Conservation (phyloP, 495 filamentous ascomycete genomes). For the Aspergillus kassunensis region DNA sequence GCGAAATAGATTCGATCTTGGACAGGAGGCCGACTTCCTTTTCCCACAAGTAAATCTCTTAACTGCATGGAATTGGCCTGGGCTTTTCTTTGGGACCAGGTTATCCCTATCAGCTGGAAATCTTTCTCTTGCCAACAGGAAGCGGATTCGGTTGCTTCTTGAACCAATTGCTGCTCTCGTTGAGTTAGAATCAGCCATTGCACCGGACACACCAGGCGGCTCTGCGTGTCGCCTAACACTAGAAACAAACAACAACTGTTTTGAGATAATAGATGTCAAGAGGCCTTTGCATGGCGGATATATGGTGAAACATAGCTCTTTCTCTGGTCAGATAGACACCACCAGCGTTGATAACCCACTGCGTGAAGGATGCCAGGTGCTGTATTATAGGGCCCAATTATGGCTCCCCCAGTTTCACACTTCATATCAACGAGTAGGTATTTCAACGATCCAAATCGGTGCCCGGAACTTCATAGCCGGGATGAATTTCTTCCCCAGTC, state of each 20-base stretch:
- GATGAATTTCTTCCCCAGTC: background rate
- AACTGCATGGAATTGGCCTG: slow-evolving; percentile 8
- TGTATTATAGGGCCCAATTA: slow-evolving; percentile 5
- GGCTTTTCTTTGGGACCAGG: slow-evolving; percentile 11
- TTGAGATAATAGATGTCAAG: too few species aligned
- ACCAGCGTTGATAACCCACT: background rate
- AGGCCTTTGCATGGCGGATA: too few species aligned
- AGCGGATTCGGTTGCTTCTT: slow-evolving; percentile 50
- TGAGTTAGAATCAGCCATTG: background rate
- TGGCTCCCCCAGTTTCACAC: background rate
- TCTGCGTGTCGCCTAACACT: too few species aligned
- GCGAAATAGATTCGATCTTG: slow-evolving; percentile 16
- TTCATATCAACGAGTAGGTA: background rate
- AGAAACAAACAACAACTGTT: too few species aligned
- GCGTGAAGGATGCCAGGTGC: slow-evolving; percentile 14
- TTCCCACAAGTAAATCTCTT: slow-evolving; percentile 8
- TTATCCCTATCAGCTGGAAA: background rate
- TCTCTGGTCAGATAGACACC: slow-evolving; percentile 11
- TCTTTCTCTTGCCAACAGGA: slow-evolving; percentile 12
- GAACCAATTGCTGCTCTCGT: slow-evolving; percentile 59
- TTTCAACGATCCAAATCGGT: slow-evolving; percentile 12
- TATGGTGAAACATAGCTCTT: background rate
- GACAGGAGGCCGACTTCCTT: slow-evolving; percentile 21
- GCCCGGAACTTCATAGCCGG: slow-evolving; percentile 10
- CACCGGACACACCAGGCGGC: too few species aligned